phyloP scores from a whole-genome alignment of 768 basidiomycete species.

The Sistotremastrum niveocremeum region DNA sequence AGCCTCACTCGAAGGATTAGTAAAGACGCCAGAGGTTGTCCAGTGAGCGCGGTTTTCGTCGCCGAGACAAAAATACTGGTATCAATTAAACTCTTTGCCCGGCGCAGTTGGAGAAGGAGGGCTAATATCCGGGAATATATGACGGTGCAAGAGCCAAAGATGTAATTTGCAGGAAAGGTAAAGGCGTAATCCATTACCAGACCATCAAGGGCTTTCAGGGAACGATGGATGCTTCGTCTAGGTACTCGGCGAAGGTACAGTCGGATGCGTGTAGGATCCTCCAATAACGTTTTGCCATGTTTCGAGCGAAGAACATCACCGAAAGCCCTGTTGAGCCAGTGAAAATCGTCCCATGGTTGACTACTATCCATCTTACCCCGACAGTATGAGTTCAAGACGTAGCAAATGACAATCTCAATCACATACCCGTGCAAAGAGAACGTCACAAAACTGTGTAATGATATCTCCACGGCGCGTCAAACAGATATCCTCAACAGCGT shows the following conservation, averaged over 20 bases:
- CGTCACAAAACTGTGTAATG: constrained; percentile 59
- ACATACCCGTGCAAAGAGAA: constrained; percentile 59
- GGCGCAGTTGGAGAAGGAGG: constrained; percentile 58
- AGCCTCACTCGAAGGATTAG: constrained; percentile 65
- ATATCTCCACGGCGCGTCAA: constrained; percentile 70
- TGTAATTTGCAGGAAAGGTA: constrained; percentile 70
- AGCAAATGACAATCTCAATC: not conserved
- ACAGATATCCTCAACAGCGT: constrained; percentile 52
- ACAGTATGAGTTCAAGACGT: not conserved
- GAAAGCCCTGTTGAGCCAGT: constrained; percentile 72
- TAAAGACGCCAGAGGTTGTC: constrained; percentile 48
- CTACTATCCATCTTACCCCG: constrained; percentile 53
- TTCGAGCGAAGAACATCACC: constrained; percentile 40
- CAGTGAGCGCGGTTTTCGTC: constrained; percentile 19
- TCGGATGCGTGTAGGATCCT: constrained; percentile 57
- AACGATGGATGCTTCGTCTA: constrained; percentile 33
- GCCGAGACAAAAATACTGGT: constrained; percentile 41
- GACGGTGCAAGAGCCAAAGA: constrained; percentile 46
- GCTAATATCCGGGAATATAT: constrained; percentile 55
- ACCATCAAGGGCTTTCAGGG: constrained; percentile 52
- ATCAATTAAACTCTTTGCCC: constrained; percentile 61
- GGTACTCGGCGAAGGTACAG: constrained; percentile 47
- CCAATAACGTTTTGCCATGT: constrained; percentile 32
- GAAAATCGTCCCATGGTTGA: constrained; percentile 66
- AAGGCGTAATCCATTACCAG: constrained; percentile 66